phyloP scores from a whole-genome alignment of 106 monocot genomes.

The Dendrobium catenatum region DNA sequence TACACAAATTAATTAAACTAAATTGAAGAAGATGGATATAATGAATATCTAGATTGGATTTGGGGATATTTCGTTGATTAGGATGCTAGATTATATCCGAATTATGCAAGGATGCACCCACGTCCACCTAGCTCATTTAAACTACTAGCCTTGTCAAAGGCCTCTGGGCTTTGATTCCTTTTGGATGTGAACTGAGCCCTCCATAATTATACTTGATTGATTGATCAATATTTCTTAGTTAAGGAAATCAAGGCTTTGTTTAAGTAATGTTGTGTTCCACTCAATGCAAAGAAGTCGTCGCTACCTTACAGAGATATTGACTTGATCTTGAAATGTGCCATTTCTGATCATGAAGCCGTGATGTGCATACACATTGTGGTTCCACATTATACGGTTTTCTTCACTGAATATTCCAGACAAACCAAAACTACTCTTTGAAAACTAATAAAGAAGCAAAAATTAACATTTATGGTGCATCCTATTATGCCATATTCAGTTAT shows the following conservation, averaged over 20 bases:
- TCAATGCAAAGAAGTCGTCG: neutral
- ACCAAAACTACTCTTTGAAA: neutral
- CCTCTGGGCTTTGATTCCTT: neutral
- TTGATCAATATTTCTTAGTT: neutral
- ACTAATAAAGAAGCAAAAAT: neutral
- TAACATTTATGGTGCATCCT: neutral
- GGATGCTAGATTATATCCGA: neutral
- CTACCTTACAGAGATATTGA: no score
- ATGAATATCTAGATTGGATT: no score
- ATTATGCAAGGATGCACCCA: constrained; percentile 3
- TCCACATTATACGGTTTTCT: neutral
- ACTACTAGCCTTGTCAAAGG: neutral
- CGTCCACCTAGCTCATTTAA: neutral
- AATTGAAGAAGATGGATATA: no score
- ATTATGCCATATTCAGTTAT: neutral
- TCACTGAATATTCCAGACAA: neutral
- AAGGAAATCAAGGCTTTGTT: neutral
- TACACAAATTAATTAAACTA: no score
- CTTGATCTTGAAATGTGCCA: no score
- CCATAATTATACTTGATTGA: neutral
- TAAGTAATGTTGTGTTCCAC: neutral
- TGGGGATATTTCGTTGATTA: neutral
- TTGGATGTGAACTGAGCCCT: neutral
- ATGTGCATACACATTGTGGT: no score
- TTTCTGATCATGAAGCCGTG: no score